Evolutionary conservation across 2,329 filamentous ascomycete species (phyloP).

Genomic region (Xylariaceae sp.): DNA sequence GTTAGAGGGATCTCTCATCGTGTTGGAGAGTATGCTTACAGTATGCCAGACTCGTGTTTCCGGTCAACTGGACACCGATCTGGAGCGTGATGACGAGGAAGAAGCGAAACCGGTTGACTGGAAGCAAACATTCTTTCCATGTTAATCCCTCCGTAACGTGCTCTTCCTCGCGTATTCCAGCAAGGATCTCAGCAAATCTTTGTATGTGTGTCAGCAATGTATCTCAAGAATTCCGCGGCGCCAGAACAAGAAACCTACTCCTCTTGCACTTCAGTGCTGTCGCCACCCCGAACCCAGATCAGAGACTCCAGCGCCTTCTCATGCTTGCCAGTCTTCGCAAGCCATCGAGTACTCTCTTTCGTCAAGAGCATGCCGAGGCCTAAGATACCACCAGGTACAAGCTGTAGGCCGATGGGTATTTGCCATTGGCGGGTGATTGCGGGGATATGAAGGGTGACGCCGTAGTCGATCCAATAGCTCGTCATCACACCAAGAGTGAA

Average conservation of each 20-base stretch:
- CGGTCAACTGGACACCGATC: constrained; percentile 45
- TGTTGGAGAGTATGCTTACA: constrained; percentile 27
- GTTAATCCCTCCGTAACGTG: constrained; percentile 42
- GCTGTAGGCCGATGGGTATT: constrained; percentile 44
- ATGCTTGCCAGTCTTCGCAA: constrained; percentile 40
- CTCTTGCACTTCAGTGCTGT: constrained; percentile 31
- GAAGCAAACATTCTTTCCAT: constrained; percentile 42
- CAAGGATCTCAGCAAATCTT: constrained; percentile 39
- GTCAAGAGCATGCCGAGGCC: constrained; percentile 46
- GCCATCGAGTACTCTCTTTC: constrained; percentile 45
- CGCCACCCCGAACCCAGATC: constrained; percentile 50
- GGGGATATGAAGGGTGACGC: constrained; percentile 36
- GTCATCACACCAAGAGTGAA: constrained; percentile 41
- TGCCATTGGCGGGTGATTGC: constrained; percentile 45
- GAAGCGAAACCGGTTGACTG: constrained; percentile 45
- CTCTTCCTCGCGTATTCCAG: constrained; percentile 45
- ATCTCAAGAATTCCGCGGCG: background rate
- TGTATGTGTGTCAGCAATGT: background rate
- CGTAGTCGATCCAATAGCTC: constrained; percentile 46
- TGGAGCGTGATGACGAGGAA: constrained; percentile 48
- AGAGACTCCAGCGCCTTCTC: constrained; percentile 45
- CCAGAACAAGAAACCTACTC: constrained; percentile 25
- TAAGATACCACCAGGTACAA: constrained; percentile 44
- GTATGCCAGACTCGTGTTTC: constrained; percentile 49
- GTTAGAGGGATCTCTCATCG: background rate